phyloP scores from a whole-genome alignment of 495 filamentous ascomycete genomes.

The Neurospora tetraspora region DNA sequence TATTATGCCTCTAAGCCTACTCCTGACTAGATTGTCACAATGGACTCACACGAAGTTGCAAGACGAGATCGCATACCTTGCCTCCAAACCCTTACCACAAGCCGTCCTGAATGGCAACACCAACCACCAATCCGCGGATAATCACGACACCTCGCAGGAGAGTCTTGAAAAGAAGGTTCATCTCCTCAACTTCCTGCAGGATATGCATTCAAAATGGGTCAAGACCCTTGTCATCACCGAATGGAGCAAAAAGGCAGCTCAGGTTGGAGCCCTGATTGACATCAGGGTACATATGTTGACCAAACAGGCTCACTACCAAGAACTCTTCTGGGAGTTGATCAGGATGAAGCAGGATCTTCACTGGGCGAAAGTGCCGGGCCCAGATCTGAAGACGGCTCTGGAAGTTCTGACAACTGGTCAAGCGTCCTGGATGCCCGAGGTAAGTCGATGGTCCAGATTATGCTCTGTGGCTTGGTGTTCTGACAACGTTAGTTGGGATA shows the following conservation, averaged over 20 bases:
- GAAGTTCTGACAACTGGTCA: constrained; percentile 69
- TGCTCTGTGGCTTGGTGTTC: background rate
- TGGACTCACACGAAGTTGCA: constrained; percentile 68
- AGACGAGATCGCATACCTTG: constrained; percentile 58
- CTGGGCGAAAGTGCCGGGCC: constrained; percentile 62
- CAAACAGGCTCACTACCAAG: constrained; percentile 46
- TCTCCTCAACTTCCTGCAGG: constrained; percentile 60
- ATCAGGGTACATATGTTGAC: constrained; percentile 59
- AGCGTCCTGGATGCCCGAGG: constrained; percentile 66
- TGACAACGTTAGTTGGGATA: constrained; percentile 54
- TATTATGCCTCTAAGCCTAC: constrained; percentile 56
- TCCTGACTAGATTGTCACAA: constrained; percentile 70
- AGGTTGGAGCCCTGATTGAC: constrained; percentile 78
- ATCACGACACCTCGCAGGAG: constrained; percentile 49
- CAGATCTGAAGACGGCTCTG: constrained; percentile 82
- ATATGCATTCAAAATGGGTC: constrained; percentile 56
- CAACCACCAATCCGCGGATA: constrained; percentile 2
- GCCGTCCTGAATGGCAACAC: constrained; percentile 31
- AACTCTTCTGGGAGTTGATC: constrained; percentile 49
- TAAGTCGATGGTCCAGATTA: constrained; percentile 27
- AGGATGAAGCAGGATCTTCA: constrained; percentile 59
- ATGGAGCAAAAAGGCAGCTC: constrained; percentile 71
- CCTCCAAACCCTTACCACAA: constrained; percentile 49
- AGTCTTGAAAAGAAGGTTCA: constrained; percentile 72
- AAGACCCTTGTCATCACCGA: constrained; percentile 80